Evolutionary conservation across 257 asterid genomes (phyloP), one percentile per base, ranked within the genome.

Genomic region (Nicotiana noctiflora): DNA sequence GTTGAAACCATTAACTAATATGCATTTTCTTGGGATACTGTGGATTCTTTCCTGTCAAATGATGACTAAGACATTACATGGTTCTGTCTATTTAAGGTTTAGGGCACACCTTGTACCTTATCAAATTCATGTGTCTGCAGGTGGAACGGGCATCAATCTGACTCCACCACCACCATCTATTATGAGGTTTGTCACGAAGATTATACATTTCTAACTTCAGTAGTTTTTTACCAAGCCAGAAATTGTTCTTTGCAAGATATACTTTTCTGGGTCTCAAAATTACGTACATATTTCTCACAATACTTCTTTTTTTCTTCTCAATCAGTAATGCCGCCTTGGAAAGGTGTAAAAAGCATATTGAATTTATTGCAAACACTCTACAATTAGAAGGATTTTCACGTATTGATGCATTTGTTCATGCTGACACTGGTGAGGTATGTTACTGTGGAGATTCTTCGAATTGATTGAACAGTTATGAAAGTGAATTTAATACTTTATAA

Each of bases 141-240:
- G 98, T 82, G 97, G 98, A 83, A 93, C 98, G n/a, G 97, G 97
- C 87, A 90, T 93, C 86, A 93, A 93, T 84, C 87, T 93, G 91
- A 93, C 98, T 82, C 97, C 98, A 29, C 98, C 97, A 10, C 97
- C 98, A 32, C 87, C 83, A 55, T 92, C 98, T 70, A 93, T 92
- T 83, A 90, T 91, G 51, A 91, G 98, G 97, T 92, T 74, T 59
- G 83, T 49, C 17, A 23, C 8, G 61, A 72, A 25, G 44, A 74
- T 74, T 74, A 46, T 13, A 5, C 8, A 46, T 40, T 40, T 68
- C 56, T 44, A 72, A 60, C 23, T 21, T 19, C 21, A 12, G 37
- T 40, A 21, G 19, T 23, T 25, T 6, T 61, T 56, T 68, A 57
- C 44, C 55, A 44, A 49, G 57, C 4, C 56, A 53, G 76, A 14